Evolutionary conservation across 805 yeast species (phyloP), one percentile per base, ranked within the genome.

Genomic region (Sungouiozyma intestinalis): DNA sequence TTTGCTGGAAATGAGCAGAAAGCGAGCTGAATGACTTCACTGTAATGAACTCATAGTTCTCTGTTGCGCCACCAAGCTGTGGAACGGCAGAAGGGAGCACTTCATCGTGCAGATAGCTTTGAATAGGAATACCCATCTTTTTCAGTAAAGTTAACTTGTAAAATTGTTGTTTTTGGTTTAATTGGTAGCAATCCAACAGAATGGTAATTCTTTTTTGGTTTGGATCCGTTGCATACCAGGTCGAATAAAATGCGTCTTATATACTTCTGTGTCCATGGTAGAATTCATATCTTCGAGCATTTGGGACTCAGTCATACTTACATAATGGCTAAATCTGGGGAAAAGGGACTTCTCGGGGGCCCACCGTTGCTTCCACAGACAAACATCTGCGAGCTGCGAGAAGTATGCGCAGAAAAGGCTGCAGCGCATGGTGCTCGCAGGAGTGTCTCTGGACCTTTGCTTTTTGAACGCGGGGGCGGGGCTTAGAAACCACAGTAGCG

Each of bases 111-210:
- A 18, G 17, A 9, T 27, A 40, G 15, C 35, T 16, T 14, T 40
- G 19, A 15, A 41, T 41, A 17, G 44, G 41, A 16, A 41, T 33
- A 33, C 44, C 44, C 44, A 41, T 41, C 16, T 13, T 11, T 35
- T n/a, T n/a, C n/a, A n/a, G 27, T 24, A 36, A 27, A 15, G 15
- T 15, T 15, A 11, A 24, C n/a, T n/a, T n/a, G n/a, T n/a, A n/a
- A n/a, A n/a, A n/a, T n/a, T n/a, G n/a, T n/a, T n/a, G n/a, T n/a
- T n/a, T n/a, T n/a, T n/a, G n/a, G n/a, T n/a, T n/a, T n/a, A n/a
- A n/a, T n/a, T n/a, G n/a, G n/a, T n/a, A n/a, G n/a, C n/a, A n/a
- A n/a, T n/a, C n/a, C n/a, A n/a, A n/a, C n/a, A n/a, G n/a, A n/a
- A n/a, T n/a, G n/a, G n/a, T n/a, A n/a, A n/a, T n/a, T n/a, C n/a